A percentile compares a stretch with the other conserved stretches of the same genome.
phyloP scores from a whole-genome alignment of 2,329 filamentous ascomycete species.

The Monosporascus ibericus region DNA sequence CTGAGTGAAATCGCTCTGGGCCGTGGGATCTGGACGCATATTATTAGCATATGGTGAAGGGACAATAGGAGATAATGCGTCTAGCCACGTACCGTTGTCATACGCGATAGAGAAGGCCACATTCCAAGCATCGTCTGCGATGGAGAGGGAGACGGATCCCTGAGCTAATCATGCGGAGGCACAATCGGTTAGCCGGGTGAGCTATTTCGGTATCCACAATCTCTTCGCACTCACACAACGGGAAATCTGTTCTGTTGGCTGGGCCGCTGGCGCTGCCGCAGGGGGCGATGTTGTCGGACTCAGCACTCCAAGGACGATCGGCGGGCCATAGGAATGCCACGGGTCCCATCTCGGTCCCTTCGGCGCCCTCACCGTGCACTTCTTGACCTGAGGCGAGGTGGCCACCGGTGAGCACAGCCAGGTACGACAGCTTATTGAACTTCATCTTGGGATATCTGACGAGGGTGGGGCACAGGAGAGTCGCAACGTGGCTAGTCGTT shows the following conservation, averaged over 20 bases:
- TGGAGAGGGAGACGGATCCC: slow-evolving; percentile 43
- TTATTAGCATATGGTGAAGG: slow-evolving; percentile 1
- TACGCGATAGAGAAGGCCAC: slow-evolving; percentile 45
- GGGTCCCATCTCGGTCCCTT: slow-evolving; percentile 41
- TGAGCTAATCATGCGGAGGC: slow-evolving; percentile 29
- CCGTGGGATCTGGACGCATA: slow-evolving; percentile 18
- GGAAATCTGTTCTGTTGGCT: slow-evolving; percentile 42
- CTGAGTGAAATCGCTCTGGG: slow-evolving; percentile 26
- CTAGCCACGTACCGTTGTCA: slow-evolving; percentile 30
- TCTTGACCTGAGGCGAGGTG: slow-evolving; percentile 10
- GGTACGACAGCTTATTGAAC: slow-evolving; percentile 10
- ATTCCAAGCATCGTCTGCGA: slow-evolving; percentile 46
- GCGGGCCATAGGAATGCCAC: slow-evolving; percentile 50
- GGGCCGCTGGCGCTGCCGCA: slow-evolving; percentile 42
- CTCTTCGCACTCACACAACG: slow-evolving; percentile 33
- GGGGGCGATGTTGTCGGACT: slow-evolving; percentile 43
- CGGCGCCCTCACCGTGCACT: slow-evolving; percentile 19
- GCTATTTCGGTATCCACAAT: neutral
- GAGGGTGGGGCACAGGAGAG: too few species aligned
- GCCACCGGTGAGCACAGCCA: slow-evolving; percentile 8
- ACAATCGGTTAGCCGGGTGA: too few species aligned
- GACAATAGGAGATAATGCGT: neutral
- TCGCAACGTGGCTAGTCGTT: too few species aligned
- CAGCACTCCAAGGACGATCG: slow-evolving; percentile 43
- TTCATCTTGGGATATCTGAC: slow-evolving; percentile 8